Percentiles rank a stretch among this genome's conserved stretches.
These are phyloP conservation scores for Oryza glumipatula DNA, from an alignment of 176 grass and related monocot genomes.

Conservation along the genomic window DNA sequence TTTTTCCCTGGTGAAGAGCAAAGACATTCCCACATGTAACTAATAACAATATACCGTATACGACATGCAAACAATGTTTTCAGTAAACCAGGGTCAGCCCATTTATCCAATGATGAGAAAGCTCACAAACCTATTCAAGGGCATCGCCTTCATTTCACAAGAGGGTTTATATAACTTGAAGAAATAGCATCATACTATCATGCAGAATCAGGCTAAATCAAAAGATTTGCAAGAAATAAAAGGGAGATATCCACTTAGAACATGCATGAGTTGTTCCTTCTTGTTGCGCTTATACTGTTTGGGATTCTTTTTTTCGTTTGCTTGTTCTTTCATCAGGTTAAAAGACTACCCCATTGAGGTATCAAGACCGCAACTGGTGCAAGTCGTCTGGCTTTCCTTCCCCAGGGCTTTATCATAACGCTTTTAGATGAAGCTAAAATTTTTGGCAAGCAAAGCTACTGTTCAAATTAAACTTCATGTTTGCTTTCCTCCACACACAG, in stretches of 20 bases:
- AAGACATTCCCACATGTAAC: not conserved
- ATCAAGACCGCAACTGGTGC: not conserved
- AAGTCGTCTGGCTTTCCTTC: not conserved
- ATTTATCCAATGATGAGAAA: not conserved
- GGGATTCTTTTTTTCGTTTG: not conserved
- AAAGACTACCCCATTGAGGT: not conserved
- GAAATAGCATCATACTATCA: not conserved
- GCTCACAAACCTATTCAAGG: not conserved
- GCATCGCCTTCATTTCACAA: not conserved
- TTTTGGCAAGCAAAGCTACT: not conserved
- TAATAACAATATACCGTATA: not conserved
- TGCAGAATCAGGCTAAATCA: not conserved
- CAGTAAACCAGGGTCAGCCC: not conserved
- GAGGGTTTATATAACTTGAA: not conserved
- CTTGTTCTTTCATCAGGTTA: not conserved
- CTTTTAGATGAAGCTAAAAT: not conserved
- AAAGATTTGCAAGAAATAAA: not conserved
- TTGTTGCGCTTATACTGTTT: not conserved
- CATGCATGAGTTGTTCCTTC: not conserved
- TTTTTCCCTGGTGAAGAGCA: slow-evolving; percentile 69
- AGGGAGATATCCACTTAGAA: not conserved
- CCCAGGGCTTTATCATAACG: not conserved
- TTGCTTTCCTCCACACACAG: not conserved
- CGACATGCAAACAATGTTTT: not conserved
- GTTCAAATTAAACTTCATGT: slow-evolving; percentile 8